Base-by-base conservation (phyloP, 179 eudicot species). In the Camellia oleifera region DNA sequence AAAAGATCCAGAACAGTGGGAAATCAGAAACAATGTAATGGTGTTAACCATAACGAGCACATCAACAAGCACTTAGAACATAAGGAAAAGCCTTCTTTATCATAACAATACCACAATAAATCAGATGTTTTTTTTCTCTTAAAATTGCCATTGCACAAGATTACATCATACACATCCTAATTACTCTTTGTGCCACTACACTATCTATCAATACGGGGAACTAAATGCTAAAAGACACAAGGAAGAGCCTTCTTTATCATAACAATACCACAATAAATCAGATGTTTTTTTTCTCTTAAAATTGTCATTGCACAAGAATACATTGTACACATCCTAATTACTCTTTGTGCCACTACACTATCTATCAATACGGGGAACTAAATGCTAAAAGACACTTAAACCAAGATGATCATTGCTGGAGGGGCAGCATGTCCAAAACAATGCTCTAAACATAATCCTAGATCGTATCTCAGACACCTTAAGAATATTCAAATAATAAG, bases 21-120 rank as follows among this genome's bases (percentile, higher is more conserved):
- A 14, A 77, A 20, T 72, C 75, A 3, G 40, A 32, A 13, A 52
- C 52, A 40, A 52, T 32, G 48, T 57, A 18, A 54, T 42, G 20
- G 5, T 10, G 7, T 63, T 63, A 20, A 63, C 20, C 4, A 3
- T 9, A 18, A 48, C 46, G 45, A 76, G 50, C 42, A 14, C 2
- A 20, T 67, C 11, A 26, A 67, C 52, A 8, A 54, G 17, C 5
- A 48, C 52, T 48, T 48, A 48, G 52, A 48, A 48, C 65, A 77
- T 15, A 18, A 48, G 52, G 52, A 48, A 4, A 2, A 48, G 5
- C 52, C 52, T 48, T 48, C 52, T 77, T 11, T 12, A 50, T 40
- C 54, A 63, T 65, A 62, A 40, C 79, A 45, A 46, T 71, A 12
- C 57, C 45, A 77, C 78, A 76, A 54, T 7, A 14, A 40, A 56